Evolutionary conservation across 2,329 filamentous ascomycete genomes (phyloP).

Genomic region (Ophiostoma pallidulum): DNA sequence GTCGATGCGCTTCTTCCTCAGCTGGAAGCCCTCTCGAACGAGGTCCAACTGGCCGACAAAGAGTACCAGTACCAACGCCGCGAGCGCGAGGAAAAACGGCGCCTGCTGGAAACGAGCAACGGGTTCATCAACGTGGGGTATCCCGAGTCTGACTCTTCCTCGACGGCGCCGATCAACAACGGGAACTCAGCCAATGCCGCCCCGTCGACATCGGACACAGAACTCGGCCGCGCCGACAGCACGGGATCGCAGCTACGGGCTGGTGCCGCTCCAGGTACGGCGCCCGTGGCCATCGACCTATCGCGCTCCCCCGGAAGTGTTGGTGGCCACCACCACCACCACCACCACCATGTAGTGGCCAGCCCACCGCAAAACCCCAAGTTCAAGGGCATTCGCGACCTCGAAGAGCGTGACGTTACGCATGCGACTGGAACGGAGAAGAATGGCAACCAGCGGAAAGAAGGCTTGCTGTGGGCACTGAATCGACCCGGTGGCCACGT

Average conservation of each 20-base stretch:
- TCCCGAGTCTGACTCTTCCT: constrained; percentile 37
- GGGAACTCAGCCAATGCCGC: constrained; percentile 21
- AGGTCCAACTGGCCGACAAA: constrained; percentile 91
- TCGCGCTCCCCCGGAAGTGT: constrained; percentile 50
- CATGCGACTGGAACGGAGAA: constrained; percentile 44
- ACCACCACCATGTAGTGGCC: constrained; percentile 31
- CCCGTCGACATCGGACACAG: constrained; percentile 50
- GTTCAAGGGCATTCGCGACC: constrained; percentile 86
- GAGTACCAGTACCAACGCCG: constrained; percentile 91
- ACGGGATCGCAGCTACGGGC: constrained; percentile 57
- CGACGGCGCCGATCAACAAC: neutral
- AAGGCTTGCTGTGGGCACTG: constrained; percentile 88
- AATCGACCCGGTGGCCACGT: constrained; percentile 90
- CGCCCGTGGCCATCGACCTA: constrained; percentile 32
- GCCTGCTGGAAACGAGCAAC: constrained; percentile 80
- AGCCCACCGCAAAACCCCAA: constrained; percentile 47
- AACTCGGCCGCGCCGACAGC: constrained; percentile 65
- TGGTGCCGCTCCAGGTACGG: constrained; percentile 36
- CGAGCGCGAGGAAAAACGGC: constrained; percentile 91
- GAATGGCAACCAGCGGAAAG: constrained; percentile 66
- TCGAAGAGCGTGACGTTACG: constrained; percentile 71
- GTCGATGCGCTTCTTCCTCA: constrained; percentile 82
- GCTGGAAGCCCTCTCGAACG: constrained; percentile 74
- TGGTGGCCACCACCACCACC: constrained; percentile 36
- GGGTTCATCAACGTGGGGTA: constrained; percentile 19